These are phyloP conservation scores for Scheffersomyces illinoinensis DNA, from an alignment of 1,139 yeast genomes.

Conservation along the genomic window DNA sequence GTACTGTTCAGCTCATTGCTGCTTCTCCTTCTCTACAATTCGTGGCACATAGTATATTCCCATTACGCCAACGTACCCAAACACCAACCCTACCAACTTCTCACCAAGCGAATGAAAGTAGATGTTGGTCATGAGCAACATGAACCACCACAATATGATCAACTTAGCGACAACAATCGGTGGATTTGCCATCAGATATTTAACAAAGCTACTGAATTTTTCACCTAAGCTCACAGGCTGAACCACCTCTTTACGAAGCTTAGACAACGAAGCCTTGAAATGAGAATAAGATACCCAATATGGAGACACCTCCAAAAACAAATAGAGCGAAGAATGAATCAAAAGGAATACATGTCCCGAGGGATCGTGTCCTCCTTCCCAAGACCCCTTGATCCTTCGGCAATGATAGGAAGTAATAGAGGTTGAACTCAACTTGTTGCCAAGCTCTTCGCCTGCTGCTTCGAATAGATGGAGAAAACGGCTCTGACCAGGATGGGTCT, in stretches of 20 bases:
- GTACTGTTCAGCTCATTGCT: not conserved
- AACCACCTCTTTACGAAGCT: not conserved
- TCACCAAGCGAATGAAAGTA: slow-evolving; percentile 83
- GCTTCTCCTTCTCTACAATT: not conserved
- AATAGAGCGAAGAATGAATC: slow-evolving; percentile 67
- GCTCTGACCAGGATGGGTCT: slow-evolving; percentile 1
- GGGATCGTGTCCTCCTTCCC: slow-evolving; percentile 97
- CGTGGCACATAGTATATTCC: slow-evolving; percentile 39
- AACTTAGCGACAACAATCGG: slow-evolving; percentile 44
- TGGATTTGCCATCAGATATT: slow-evolving; percentile 36
- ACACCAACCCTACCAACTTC: slow-evolving; percentile 63
- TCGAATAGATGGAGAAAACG: slow-evolving; percentile 13
- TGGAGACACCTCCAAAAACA: slow-evolving; percentile 65
- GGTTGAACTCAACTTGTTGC: slow-evolving; percentile 12
- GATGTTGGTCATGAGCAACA: slow-evolving; percentile 81
- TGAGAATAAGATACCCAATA: slow-evolving; percentile 31
- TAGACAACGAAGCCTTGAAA: not conserved
- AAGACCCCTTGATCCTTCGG: slow-evolving; percentile 61
- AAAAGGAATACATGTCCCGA: slow-evolving; percentile 89
- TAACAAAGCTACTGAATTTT: not conserved
- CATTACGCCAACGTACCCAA: slow-evolving; percentile 54
- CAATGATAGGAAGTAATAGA: slow-evolving; percentile 53
- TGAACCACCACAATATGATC: slow-evolving; percentile 74
- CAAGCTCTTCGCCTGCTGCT: slow-evolving; percentile 6
- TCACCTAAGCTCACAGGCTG: not conserved